Evolutionary conservation across 305 asterid species (phyloP).

Genomic region (Solanum hybrid): DNA sequence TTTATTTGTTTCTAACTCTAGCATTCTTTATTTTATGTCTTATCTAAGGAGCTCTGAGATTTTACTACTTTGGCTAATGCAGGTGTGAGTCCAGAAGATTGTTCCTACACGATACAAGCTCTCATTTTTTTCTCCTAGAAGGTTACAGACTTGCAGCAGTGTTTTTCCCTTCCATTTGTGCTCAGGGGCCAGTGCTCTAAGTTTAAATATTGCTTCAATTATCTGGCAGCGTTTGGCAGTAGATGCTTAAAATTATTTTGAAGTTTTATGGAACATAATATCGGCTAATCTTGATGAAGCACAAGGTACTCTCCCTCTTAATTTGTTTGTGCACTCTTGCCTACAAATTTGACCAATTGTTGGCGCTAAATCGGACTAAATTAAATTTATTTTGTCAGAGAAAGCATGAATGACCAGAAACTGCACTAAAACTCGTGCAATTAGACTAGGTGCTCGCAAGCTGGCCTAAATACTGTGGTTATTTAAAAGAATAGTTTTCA

Average conservation of each 20-base stretch:
- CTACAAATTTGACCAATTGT: not conserved
- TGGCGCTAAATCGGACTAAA: not conserved
- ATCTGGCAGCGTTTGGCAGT: not conserved
- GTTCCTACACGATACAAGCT: not conserved
- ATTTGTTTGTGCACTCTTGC: not conserved
- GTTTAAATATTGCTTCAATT: not conserved
- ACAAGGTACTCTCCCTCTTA: not conserved
- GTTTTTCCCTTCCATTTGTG: not conserved
- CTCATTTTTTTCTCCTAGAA: not conserved
- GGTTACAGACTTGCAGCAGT: not conserved
- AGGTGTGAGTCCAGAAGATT: not conserved
- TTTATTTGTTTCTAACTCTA: not conserved
- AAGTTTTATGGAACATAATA: not conserved
- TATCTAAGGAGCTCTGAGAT: not conserved
- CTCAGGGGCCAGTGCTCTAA: not conserved
- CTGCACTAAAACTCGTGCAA: not conserved
- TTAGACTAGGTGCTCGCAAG: not conserved
- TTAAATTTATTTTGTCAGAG: not conserved
- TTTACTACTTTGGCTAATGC: not conserved
- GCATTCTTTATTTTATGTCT: not conserved
- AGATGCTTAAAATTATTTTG: not conserved
- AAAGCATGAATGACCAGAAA: not conserved
- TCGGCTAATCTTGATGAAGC: not conserved
- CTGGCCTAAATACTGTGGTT: not conserved
- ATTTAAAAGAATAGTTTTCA: not conserved